Percentiles rank a stretch among this genome's conserved stretches.
These are phyloP conservation scores for Suillus discolor DNA, from an alignment of 768 basidiomycete species.

Conservation along the genomic window DNA sequence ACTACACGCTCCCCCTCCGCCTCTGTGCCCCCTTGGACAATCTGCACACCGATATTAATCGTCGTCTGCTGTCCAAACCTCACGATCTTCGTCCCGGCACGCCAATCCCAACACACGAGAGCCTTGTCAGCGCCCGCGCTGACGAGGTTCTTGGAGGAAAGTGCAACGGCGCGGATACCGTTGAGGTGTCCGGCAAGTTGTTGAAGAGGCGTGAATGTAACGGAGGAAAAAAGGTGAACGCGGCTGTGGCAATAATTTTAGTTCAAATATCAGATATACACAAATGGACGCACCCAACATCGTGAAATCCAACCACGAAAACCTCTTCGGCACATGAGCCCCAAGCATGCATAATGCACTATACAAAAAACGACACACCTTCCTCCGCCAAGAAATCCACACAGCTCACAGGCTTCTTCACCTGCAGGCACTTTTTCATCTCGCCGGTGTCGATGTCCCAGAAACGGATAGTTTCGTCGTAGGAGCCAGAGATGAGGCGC, in stretches of 20 bases:
- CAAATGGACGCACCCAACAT: conserved; percentile 69
- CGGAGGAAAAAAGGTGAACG: conserved; percentile 84
- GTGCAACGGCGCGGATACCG: conserved; percentile 86
- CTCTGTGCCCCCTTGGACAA: conserved; percentile 46
- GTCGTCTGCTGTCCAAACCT: conserved; percentile 93
- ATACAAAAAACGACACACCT: conserved; percentile 41
- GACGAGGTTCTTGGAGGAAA: conserved; percentile 83
- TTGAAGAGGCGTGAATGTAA: conserved; percentile 82
- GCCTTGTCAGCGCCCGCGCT: conserved; percentile 78
- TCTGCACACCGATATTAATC: conserved; percentile 87
- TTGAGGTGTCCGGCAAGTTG: conserved; percentile 86
- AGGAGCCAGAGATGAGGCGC: conserved; percentile 84
- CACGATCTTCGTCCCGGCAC: conserved; percentile 85
- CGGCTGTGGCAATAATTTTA: conserved; percentile 49
- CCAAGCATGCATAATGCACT: background rate
- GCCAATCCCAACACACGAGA: conserved; percentile 89
- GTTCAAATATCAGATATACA: background rate
- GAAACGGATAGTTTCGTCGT: conserved; percentile 91
- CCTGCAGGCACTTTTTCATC: conserved; percentile 73
- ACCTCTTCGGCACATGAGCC: conserved; percentile 56
- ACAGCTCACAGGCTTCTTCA: conserved; percentile 91
- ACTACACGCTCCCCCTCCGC: conserved; percentile 80
- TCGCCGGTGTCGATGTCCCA: conserved; percentile 79
- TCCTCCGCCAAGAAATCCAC: conserved; percentile 85
- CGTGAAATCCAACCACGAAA: conserved; percentile 91